Conservation (phyloP, 768 basidiomycete genomes). For the Lactifluus piperatus region DNA sequence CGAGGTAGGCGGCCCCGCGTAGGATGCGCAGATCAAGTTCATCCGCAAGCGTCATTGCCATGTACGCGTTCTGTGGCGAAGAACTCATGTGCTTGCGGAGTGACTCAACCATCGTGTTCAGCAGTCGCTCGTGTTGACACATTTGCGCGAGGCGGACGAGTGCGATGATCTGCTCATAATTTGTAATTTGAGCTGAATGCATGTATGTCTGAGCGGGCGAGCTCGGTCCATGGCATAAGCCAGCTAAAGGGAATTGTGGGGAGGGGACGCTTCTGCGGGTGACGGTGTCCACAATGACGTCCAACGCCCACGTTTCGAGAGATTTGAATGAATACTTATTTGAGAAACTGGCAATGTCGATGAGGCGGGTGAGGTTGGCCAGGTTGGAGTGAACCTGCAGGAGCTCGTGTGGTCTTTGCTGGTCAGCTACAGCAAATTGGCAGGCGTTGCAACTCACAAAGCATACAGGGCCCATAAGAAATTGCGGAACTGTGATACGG, state of each 20-base stretch:
- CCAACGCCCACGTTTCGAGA: slow-evolving; percentile 65
- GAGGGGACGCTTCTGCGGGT: slow-evolving; percentile 49
- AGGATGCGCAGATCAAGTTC: slow-evolving; percentile 54
- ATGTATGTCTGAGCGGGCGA: slow-evolving; percentile 23
- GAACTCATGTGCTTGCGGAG: slow-evolving; percentile 52
- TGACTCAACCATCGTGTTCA: slow-evolving; percentile 50
- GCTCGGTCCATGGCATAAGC: slow-evolving; percentile 21
- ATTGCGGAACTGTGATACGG: slow-evolving; percentile 54
- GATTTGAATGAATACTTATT: slow-evolving; percentile 72
- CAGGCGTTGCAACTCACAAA: slow-evolving; percentile 36
- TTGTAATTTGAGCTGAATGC: slow-evolving; percentile 15
- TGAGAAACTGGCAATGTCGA: slow-evolving; percentile 55
- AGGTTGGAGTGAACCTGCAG: slow-evolving; percentile 37
- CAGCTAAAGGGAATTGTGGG: slow-evolving; percentile 31
- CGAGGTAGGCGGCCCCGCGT: slow-evolving; percentile 59
- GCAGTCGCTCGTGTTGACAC: slow-evolving; percentile 52
- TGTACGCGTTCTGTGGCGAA: slow-evolving; percentile 59
- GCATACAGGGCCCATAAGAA: slow-evolving; percentile 76
- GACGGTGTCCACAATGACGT: slow-evolving; percentile 62
- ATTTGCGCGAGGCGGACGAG: slow-evolving; percentile 59
- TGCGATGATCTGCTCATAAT: slow-evolving; percentile 18
- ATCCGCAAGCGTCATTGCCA: slow-evolving; percentile 66
- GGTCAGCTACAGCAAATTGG: neutral
- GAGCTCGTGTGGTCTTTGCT: slow-evolving; percentile 53
- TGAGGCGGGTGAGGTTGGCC: slow-evolving; percentile 45